Evolutionary conservation across 73 alveolate genomes (phyloP).

Genomic region (Symbiodinium natans): DNA sequence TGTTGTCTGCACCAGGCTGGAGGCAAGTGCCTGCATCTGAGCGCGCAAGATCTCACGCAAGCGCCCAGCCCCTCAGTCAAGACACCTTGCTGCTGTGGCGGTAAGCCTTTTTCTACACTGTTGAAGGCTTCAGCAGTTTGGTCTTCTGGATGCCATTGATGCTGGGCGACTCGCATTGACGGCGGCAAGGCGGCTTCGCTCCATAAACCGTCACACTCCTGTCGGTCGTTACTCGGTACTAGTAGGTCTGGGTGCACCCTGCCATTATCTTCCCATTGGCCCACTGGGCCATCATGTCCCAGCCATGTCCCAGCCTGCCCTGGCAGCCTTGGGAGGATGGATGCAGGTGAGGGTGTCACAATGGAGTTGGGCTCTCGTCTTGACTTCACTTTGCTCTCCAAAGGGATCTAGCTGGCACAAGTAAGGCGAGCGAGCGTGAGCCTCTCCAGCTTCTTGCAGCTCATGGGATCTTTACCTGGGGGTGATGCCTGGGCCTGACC

Average conservation of each 20-base stretch:
- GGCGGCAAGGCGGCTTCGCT: conserved; percentile 22
- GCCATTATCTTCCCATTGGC: too few relatives aligned
- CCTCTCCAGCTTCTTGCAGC: conserved; percentile 27
- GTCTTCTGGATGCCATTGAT: conserved; percentile 57
- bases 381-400: too few relatives aligned
- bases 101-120: too few relatives aligned
- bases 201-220: neutral
- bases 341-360: neutral
- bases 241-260: too few relatives aligned
- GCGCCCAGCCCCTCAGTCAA: conserved; percentile 11
- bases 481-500: neutral
- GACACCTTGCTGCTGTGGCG: too few relatives aligned
- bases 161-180: conserved; percentile 72
- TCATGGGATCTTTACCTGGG: conserved; percentile 44
- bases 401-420: too few relatives aligned
- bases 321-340: neutral
- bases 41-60: conserved; percentile 48
- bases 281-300: too few relatives aligned
- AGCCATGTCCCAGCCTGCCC: too few relatives aligned
- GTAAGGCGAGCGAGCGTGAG: conserved; percentile 34
- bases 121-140: conserved; percentile 78
- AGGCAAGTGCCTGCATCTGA: conserved; percentile 42
- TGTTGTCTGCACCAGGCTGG: conserved; percentile 5
- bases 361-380: neutral
- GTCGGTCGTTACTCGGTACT: too few relatives aligned